Base-by-base conservation (phyloP, 1,284 basidiomycete genomes). In the Trichosporon ovoides region DNA sequence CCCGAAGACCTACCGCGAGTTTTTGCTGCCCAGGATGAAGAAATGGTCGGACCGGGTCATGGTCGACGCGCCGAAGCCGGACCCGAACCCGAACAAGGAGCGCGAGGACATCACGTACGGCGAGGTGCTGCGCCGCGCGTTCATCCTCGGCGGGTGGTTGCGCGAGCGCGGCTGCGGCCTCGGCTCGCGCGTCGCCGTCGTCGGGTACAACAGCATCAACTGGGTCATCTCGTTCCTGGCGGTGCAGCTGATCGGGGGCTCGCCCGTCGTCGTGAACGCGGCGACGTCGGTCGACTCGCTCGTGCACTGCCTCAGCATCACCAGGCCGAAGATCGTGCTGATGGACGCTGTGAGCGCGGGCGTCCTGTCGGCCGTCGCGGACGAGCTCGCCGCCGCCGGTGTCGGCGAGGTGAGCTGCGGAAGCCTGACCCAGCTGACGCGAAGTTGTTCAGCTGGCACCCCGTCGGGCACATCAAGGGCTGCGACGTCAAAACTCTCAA, bases 181-280 rank as follows among this genome's bases (percentile, higher is more conserved):
- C 10, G 69, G 69, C 10, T 65, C 62, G 52, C 61, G 58, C 49
- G 63, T 76, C 10, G 73, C 61, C 18, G 65, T 76, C 19, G 71
- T 70, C 7, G 74, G 73, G 24, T 62, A 57, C 34, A 75, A 75
- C 60, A 35, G n/a, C 14, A 50, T 34, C 16, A 14, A 18, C n/a
- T 76, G 73, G 71, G 62, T 70, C 6, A 56, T 72, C 1, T 50
- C 64, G 1, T 76, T 67, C 49, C 54, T 68, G 7, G 74, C 73
- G 4, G 62, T 59, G 1, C 74, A 74, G 36, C 65, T 76, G 38
- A 63, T 74, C 36, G 74, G 72, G 14, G 74, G 67, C 2, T 65
- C 74, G 2, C 57, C 68, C 3, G 68, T 72, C 22, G 68, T 65
- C 48, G 60, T 73, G 12, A 76, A 76, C 54, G 67, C 68, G 1